These are phyloP conservation scores for Vigna hirtella DNA, from an alignment of 306 rosid genomes.

Conservation along the genomic window DNA sequence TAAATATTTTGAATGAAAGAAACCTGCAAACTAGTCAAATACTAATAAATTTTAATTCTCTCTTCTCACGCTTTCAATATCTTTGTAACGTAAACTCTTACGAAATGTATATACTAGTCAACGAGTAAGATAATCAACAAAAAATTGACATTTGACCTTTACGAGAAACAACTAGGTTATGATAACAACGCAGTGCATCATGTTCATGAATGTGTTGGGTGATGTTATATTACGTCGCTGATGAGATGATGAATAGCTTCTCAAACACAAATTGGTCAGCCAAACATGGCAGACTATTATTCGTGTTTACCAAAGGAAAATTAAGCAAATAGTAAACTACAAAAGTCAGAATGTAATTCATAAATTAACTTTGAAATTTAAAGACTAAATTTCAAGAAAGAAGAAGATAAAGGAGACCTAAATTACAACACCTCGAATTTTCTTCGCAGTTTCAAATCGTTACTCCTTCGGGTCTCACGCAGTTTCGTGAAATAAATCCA, in stretches of 20 bases:
- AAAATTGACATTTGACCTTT: not conserved
- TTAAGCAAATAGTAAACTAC: not conserved
- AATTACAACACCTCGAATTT: conserved; percentile 15
- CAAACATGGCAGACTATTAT: too few species aligned
- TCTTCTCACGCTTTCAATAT: not conserved
- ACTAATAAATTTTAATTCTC: not conserved
- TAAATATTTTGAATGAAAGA: too few species aligned
- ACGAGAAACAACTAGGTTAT: not conserved
- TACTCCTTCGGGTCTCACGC: not conserved
- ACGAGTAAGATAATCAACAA: not conserved
- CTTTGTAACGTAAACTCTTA: not conserved
- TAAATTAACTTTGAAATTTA: not conserved
- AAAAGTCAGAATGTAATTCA: conserved; percentile 12
- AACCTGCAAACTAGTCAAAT: not conserved
- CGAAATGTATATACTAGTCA: not conserved
- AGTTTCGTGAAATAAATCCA: conserved; percentile 17
- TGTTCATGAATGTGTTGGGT: too few species aligned
- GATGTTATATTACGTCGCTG: not conserved
- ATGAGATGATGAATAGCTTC: not conserved
- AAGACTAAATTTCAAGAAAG: conserved; percentile 4
- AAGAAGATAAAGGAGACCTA: not conserved
- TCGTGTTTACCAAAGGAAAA: conserved; percentile 1
- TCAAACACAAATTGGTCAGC: not conserved
- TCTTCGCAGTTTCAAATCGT: conserved; percentile 6
- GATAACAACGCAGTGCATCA: not conserved